These are phyloP conservation scores for Jacaranda mimosifolia DNA, from an alignment of 257 asterid species.

Conservation along the genomic window DNA sequence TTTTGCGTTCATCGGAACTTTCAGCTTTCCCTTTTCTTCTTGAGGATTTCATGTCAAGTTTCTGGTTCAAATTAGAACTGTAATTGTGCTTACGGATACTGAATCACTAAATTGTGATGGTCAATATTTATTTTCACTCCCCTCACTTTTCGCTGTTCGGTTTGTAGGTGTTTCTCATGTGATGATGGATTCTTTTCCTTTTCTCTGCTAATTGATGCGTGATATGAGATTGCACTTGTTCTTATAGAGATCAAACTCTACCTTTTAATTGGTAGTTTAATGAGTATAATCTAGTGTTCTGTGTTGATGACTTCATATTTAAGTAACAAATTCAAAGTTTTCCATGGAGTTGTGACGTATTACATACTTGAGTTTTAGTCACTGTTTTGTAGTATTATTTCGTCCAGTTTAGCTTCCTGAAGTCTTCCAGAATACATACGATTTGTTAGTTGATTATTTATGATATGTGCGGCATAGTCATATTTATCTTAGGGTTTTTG, in stretches of 20 bases:
- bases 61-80: background rate
- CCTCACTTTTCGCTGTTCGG: background rate
- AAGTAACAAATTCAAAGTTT: background rate
- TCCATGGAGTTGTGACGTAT: background rate
- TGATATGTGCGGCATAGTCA: background rate
- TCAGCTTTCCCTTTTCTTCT: background rate
- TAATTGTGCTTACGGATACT: background rate
- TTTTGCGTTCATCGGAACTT: conserved; percentile 6
- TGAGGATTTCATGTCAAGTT: background rate
- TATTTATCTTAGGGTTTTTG: background rate
- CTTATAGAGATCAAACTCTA: conserved; percentile 5
- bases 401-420: background rate
- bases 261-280: background rate
- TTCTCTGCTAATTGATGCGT: background rate
- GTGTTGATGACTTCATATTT: background rate
- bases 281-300: background rate
- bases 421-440: background rate
- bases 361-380: background rate
- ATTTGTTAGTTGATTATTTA: background rate
- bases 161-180: background rate
- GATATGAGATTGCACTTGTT: background rate
- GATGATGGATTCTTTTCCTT: background rate
- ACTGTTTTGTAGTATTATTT: background rate
- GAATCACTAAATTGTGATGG: conserved; percentile 5
- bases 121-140: background rate